A percentile compares a stretch with the other conserved stretches of the same genome.
These are phyloP conservation scores for Barbarea vulgaris DNA, from an alignment of 345 rosid species.

Conservation along the genomic window DNA sequence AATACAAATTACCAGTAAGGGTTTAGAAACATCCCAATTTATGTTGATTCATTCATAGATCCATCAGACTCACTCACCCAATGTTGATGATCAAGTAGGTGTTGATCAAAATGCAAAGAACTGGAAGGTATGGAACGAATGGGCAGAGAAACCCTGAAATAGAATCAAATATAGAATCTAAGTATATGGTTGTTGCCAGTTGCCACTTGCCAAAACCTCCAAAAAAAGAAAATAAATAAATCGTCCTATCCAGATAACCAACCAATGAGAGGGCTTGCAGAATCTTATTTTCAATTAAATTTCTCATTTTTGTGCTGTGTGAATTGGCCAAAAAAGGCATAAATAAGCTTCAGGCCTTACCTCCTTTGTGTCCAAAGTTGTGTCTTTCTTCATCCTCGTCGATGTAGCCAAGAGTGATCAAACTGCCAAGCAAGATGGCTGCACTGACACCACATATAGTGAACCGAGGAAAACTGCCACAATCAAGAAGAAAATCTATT, in stretches of 20 bases:
- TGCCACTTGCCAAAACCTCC: too few species aligned
- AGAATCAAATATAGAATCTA: background rate
- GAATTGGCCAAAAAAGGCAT: background rate
- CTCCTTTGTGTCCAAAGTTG: slow-evolving; percentile 72
- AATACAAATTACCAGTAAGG: slow-evolving; percentile 12
- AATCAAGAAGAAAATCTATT: background rate
- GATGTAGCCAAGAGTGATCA: slow-evolving; percentile 57
- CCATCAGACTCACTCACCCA: slow-evolving; percentile 51
- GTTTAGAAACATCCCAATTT: slow-evolving; percentile 17
- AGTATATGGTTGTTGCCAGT: background rate
- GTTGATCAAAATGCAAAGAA: slow-evolving; percentile 60
- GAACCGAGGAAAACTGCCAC: slow-evolving; percentile 52
- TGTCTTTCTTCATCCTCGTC: slow-evolving; percentile 66
- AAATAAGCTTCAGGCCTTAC: slow-evolving; percentile 37
- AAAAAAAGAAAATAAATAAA: too few species aligned
- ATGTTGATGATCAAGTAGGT: slow-evolving; percentile 60
- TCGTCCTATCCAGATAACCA: background rate
- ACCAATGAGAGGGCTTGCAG: background rate
- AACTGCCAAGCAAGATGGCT: slow-evolving; percentile 57
- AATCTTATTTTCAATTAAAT: background rate
- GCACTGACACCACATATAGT: slow-evolving; percentile 52
- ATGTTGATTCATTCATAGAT: background rate
- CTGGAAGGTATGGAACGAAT: slow-evolving; percentile 60
- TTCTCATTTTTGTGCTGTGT: background rate
- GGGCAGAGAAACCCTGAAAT: slow-evolving; percentile 66